Evolutionary conservation across 495 filamentous ascomycete genomes (phyloP).

Genomic region (Mycothermus thermophilus): DNA sequence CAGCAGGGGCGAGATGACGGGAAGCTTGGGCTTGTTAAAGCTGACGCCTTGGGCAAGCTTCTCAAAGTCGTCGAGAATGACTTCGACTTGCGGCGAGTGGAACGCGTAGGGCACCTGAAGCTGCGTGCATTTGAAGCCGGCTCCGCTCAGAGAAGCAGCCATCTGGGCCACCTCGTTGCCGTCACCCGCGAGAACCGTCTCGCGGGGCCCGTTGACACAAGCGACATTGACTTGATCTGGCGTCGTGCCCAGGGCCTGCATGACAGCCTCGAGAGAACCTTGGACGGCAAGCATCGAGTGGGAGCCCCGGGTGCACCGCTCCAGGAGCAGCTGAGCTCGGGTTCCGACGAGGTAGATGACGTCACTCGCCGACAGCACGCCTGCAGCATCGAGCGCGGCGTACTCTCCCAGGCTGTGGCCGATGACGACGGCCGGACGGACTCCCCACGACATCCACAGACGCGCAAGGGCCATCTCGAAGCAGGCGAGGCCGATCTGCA

Average conservation of each 20-base stretch:
- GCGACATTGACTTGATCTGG: constrained; percentile 30
- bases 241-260: constrained; percentile 25
- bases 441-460: constrained; percentile 67
- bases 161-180: constrained; percentile 40
- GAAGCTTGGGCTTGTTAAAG: constrained; percentile 49
- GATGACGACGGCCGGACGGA: constrained; percentile 61
- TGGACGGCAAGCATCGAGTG: constrained; percentile 55
- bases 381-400: constrained; percentile 69
- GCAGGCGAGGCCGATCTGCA: constrained; percentile 63
- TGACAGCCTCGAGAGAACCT: constrained; percentile 28
- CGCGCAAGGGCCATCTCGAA: constrained; percentile 77
- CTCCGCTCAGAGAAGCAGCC: constrained; percentile 41
- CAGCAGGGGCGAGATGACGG: constrained; percentile 57
- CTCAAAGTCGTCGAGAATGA: constrained; percentile 55
- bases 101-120: constrained; percentile 68
- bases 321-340: constrained; percentile 60
- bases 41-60: constrained; percentile 40
- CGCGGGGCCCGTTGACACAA: constrained; percentile 48
- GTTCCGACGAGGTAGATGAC: constrained; percentile 68
- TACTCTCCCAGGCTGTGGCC: constrained; percentile 86
- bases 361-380: constrained; percentile 64
- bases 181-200: constrained; percentile 49
- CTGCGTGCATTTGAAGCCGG: constrained; percentile 51
- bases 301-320: constrained; percentile 54
- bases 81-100: constrained; percentile 70